Evolutionary conservation across 192 early-diverging fungal genomes (phyloP).

Genomic region (Mortierella alpina): DNA sequence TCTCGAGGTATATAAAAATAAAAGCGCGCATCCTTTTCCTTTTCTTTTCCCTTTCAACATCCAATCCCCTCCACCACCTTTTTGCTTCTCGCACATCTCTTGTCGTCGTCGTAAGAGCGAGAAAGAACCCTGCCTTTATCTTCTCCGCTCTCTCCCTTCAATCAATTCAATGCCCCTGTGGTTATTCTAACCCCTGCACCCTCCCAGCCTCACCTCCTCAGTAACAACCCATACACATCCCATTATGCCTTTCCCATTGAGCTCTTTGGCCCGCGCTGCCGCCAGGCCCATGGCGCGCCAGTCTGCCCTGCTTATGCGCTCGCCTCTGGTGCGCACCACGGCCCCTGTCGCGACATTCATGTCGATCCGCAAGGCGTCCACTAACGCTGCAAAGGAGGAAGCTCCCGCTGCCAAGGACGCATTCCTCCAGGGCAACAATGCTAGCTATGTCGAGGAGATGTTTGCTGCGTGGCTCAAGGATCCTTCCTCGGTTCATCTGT

Average conservation of each 20-base stretch:
- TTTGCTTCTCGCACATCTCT: not conserved
- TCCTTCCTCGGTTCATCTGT: slow-evolving; percentile 90
- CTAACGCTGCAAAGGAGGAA: slow-evolving; percentile 26
- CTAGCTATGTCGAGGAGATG: slow-evolving; percentile 95
- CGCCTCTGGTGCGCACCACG: slow-evolving; percentile 22
- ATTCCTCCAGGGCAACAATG: slow-evolving; percentile 89
- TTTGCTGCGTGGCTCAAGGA: slow-evolving; percentile 92
- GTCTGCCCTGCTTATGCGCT: slow-evolving; percentile 36
- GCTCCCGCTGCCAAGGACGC: slow-evolving; percentile 71
- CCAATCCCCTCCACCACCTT: not conserved
- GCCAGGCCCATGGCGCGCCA: slow-evolving; percentile 15
- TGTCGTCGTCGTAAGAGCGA: not conserved
- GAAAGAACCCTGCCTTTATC: not conserved
- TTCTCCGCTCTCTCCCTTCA: not conserved
- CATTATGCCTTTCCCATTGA: slow-evolving; percentile 35
- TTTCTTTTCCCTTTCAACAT: not conserved
- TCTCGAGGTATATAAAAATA: not conserved
- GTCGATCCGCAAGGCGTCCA: slow-evolving; percentile 35
- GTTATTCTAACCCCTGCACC: not conserved
- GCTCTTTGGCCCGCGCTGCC: slow-evolving; percentile 30
- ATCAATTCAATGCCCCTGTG: slow-evolving; percentile 32
- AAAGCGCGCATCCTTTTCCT: not conserved
- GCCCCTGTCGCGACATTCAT: slow-evolving; percentile 29
- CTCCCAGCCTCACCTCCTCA: slow-evolving; percentile 5
- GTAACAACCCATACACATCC: not conserved